A percentile compares a stretch with the other conserved stretches of the same genome.
phyloP scores from a whole-genome alignment of 768 basidiomycete genomes.

The Serendipita sp. region DNA sequence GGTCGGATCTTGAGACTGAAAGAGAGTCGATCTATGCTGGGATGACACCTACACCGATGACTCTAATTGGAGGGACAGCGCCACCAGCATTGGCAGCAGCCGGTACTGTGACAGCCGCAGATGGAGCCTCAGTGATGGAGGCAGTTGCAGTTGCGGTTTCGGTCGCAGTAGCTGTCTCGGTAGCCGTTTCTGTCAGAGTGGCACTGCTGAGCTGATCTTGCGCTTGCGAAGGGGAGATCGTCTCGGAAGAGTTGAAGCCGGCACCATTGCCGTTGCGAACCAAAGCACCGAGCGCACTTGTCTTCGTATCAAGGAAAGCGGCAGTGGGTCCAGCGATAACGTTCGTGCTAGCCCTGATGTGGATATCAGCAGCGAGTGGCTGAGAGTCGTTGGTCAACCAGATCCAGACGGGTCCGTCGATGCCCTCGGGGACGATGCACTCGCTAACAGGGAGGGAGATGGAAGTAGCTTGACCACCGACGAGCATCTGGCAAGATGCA shows the following conservation, averaged over 20 bases:
- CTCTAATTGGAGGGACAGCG: neutral
- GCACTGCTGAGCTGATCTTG: neutral
- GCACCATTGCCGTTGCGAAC: neutral
- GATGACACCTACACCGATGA: neutral
- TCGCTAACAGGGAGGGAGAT: constrained; percentile 39
- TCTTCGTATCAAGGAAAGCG: constrained; percentile 34
- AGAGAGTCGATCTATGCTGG: neutral
- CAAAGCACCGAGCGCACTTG: constrained; percentile 4
- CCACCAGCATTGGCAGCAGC: neutral
- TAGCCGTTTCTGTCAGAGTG: neutral
- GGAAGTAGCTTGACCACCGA: constrained; percentile 40
- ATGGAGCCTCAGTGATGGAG: neutral
- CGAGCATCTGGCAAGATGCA: constrained; percentile 54
- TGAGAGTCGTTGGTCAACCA: constrained; percentile 48
- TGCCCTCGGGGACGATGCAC: constrained; percentile 46
- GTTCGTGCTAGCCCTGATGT: constrained; percentile 10
- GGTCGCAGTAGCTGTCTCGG: neutral
- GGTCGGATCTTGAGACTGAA: neutral
- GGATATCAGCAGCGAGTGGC: constrained; percentile 20
- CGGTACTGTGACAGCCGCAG: neutral
- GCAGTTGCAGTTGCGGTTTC: neutral
- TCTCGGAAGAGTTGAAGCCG: neutral
- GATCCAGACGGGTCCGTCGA: constrained; percentile 62
- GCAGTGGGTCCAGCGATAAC: constrained; percentile 58
- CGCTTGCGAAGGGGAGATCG: neutral